Conservation (phyloP, 2,329 filamentous ascomycete species). For the Thielaviopsis cerberus region DNA sequence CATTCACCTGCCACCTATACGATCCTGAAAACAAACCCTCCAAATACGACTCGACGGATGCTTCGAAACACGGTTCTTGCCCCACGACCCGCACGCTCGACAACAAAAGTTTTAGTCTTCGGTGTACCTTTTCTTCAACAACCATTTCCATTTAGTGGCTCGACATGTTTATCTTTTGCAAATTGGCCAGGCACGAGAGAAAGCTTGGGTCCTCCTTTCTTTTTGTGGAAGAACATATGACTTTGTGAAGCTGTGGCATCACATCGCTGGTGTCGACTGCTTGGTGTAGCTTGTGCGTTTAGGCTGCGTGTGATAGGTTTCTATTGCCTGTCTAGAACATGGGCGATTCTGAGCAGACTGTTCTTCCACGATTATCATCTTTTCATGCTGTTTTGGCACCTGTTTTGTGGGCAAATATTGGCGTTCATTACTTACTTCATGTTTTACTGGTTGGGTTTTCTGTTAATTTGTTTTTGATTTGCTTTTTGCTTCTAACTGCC, state of each 20-base stretch:
- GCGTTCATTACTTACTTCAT: constrained; percentile 3
- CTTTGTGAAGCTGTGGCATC: background rate
- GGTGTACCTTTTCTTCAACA: background rate
- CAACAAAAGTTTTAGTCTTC: background rate
- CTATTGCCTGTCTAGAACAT: background rate
- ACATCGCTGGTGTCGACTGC: background rate
- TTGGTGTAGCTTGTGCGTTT: background rate
- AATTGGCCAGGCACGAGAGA: background rate
- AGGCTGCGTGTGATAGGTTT: background rate
- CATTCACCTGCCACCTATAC: background rate
- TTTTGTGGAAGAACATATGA: background rate
- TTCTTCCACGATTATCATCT: constrained; percentile 6
- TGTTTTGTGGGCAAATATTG: constrained; percentile 5
- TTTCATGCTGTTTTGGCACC: constrained; percentile 7
- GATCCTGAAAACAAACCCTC: background rate
- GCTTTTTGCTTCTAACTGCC: background rate
- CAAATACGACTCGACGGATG: background rate
- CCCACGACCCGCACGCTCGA: background rate
- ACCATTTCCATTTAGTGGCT: background rate
- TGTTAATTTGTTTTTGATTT: constrained; percentile 4
- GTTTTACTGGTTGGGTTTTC: constrained; percentile 3
- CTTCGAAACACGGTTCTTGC: background rate
- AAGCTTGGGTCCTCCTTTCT: background rate
- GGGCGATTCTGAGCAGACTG: background rate
- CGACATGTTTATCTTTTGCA: background rate